These are phyloP conservation scores for Nemania bipapillata DNA, from an alignment of 2,329 filamentous ascomycete species.

Conservation along the genomic window DNA sequence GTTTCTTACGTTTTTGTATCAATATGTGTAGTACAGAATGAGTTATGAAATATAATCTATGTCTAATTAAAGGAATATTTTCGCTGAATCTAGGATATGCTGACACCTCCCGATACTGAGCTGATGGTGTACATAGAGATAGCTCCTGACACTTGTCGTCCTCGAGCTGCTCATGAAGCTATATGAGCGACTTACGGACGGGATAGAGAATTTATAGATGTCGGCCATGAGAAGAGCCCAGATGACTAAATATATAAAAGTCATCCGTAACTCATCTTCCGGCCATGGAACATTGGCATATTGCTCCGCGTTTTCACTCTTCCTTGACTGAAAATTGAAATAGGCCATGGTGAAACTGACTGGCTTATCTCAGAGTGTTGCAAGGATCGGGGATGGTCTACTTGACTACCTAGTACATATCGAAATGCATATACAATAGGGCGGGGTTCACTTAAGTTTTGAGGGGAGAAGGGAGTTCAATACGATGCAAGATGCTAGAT, in stretches of 20 bases:
- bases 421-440: background rate
- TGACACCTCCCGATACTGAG: too few species aligned
- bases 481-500: background rate
- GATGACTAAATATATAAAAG: background rate
- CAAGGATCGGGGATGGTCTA: slow-evolving; percentile 39
- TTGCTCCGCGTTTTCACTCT: slow-evolving; percentile 37
- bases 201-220: slow-evolving; percentile 24
- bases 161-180: background rate
- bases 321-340: slow-evolving; percentile 52
- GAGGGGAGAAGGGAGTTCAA: background rate
- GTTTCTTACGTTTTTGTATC: slow-evolving; percentile 20
- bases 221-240: slow-evolving; percentile 35
- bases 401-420: background rate
- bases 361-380: slow-evolving; percentile 50
- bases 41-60: slow-evolving; percentile 36
- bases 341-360: slow-evolving; percentile 44
- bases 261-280: slow-evolving; percentile 3
- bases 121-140: background rate
- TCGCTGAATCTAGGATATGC: background rate
- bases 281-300: slow-evolving; percentile 31
- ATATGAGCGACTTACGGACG: too few species aligned
- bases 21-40: slow-evolving; percentile 26
- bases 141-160: background rate
- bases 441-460: background rate
- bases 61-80: slow-evolving; percentile 4